Evolutionary conservation across 2,329 filamentous ascomycete genomes (phyloP), one percentile per base, ranked within the genome.

Genomic region (Aureobasidium mangrovei): DNA sequence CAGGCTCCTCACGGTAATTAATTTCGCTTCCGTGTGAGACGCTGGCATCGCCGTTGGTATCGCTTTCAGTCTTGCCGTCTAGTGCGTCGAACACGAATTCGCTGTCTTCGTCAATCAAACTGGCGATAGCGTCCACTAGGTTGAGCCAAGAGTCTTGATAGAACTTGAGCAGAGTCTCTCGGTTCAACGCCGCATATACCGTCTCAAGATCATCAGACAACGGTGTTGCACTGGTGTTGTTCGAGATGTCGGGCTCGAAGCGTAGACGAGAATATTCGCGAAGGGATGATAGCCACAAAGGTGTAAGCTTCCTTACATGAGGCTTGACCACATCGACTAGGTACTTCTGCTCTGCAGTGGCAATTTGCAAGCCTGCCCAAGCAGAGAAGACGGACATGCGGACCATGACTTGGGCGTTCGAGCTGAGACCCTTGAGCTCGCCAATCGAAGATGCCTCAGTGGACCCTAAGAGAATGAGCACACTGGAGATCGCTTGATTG

Each of bases 91-190:
- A 98, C 3, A 98, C 93, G 59, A 96, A 95, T 58, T 93, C 89
- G 69, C 91, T 96, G 66, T 98, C 93, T 69, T 96, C 91, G 64
- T 97, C 93, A 56, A 98, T 96, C 4, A 98, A 76, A 64, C 91
- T 95, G 8, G 93, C 91, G 68, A 98, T 97, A 3, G 93, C 94
- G 72, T 98, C 91, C 2, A 98, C 91, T 8, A 98, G 80, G 62
- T 93, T 95, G 38, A 98, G 77, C 93, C 93, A 98, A 0, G 90
- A 89, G 56, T 95, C 90, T 74, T 98, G 91, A 67, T 98, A 98
- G 70, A 98, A 98, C 67, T 85, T 86, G 10, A 98, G 78, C 39
- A 97, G 76, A 0, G 93, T 97, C 70, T 98, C 90, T 18, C 93
- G 82, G 66, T 97, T 97, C 58, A 98, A 74, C 0, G 93, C 91